These are phyloP conservation scores for Yamadazyma conglobata DNA, from an alignment of 1,139 yeast species.

Conservation along the genomic window DNA sequence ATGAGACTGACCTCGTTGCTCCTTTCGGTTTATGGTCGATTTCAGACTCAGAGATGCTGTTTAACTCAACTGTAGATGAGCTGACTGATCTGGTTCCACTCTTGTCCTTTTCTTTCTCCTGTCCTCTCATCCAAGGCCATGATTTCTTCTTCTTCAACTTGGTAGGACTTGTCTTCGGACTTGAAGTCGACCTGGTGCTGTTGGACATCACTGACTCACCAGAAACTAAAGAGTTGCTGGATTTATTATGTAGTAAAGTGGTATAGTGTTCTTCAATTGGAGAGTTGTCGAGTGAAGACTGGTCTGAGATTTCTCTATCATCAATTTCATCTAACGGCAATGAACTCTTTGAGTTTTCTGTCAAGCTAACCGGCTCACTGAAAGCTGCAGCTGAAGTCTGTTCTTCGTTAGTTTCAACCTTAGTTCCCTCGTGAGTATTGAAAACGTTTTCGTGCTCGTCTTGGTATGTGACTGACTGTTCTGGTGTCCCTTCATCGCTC, in stretches of 20 bases:
- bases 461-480: no score
- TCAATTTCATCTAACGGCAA: conserved; percentile 14
- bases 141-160: conserved; percentile 17
- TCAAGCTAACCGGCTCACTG: conserved; percentile 1
- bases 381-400: no score
- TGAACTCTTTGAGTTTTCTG: conserved; percentile 3
- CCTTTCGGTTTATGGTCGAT: conserved; percentile 2
- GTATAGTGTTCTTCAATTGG: conserved; percentile 8
- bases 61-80: conserved; percentile 14
- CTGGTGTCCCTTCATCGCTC: background rate
- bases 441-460: no score
- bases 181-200: conserved; percentile 4
- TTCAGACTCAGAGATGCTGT: conserved; percentile 12
- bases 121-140: conserved; percentile 16
- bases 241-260: conserved; percentile 6
- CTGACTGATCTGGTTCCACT: conserved; percentile 12
- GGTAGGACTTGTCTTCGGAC: conserved; percentile 9
- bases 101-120: conserved; percentile 7
- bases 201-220: conserved; percentile 9
- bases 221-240: conserved; percentile 12
- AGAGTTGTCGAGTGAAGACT: conserved; percentile 13
- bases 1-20: conserved; percentile 15
- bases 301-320: conserved; percentile 15
- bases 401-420: no score
- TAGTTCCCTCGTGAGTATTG: no score